Conservation (phyloP, 495 filamentous ascomycete genomes). For the Aspergillus asperescens region DNA sequence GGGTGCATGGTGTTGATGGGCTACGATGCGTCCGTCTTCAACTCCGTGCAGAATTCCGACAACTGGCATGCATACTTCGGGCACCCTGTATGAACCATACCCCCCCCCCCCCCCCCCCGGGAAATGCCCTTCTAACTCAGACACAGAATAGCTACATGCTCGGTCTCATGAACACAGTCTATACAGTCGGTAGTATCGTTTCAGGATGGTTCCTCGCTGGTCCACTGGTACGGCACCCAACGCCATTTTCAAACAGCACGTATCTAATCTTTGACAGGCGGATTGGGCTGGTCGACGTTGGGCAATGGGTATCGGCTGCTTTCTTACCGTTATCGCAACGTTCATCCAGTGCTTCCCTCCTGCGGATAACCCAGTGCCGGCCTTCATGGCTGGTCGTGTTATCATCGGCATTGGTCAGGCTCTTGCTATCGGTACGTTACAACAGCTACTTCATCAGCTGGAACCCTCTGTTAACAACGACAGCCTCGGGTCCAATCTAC, state of each 20-base stretch:
- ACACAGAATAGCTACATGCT: slow-evolving; percentile 38
- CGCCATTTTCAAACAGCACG: neutral
- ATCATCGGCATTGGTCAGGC: slow-evolving; percentile 61
- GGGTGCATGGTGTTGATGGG: slow-evolving; percentile 64
- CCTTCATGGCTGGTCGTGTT: slow-evolving; percentile 57
- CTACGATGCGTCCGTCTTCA: slow-evolving; percentile 62
- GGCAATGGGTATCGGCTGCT: slow-evolving; percentile 53
- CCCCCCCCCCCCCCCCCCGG: neutral
- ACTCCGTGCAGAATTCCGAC: slow-evolving; percentile 53
- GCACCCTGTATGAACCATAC: slow-evolving; percentile 22
- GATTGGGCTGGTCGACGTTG: slow-evolving; percentile 53
- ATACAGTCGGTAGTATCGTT: slow-evolving; percentile 58
- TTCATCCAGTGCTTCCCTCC: slow-evolving; percentile 59
- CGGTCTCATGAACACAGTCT: slow-evolving; percentile 56
- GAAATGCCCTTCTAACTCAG: neutral
- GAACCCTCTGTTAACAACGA: no score
- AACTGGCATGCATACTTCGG: slow-evolving; percentile 58
- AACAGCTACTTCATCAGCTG: no score
- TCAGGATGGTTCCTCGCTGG: slow-evolving; percentile 57
- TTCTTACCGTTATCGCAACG: slow-evolving; percentile 53
- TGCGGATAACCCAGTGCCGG: slow-evolving; percentile 45
- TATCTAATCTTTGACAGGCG: slow-evolving; percentile 12
- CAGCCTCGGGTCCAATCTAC: slow-evolving; percentile 55
- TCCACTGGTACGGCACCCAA: slow-evolving; percentile 26
- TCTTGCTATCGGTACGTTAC: slow-evolving; percentile 52